A percentile compares a stretch with the other conserved stretches of the same genome.
Evolutionary conservation across 2,329 filamentous ascomycete species (phyloP).

Genomic region (Aspergillus ochraceoroseus): DNA sequence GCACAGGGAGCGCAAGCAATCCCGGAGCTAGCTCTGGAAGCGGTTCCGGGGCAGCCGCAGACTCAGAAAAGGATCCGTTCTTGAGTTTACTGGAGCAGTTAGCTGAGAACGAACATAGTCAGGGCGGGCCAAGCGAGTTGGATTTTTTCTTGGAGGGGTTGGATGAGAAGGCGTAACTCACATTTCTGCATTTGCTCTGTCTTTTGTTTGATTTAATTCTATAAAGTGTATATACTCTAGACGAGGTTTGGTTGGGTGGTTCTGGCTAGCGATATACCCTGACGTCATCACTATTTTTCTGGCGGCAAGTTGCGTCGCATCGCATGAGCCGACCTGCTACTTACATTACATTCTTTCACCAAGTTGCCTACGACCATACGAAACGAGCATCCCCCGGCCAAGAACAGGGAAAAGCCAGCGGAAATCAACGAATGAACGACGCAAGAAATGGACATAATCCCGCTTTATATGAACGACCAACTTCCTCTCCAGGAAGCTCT

Average conservation of each 20-base stretch:
- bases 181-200: too few species aligned
- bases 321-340: too few species aligned
- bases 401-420: too few species aligned
- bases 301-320: too few species aligned
- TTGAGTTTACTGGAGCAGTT: slow-evolving; percentile 73
- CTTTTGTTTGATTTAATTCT: neutral
- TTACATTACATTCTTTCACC: too few species aligned
- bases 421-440: too few species aligned
- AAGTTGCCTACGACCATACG: too few species aligned
- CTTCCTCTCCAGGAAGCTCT: neutral
- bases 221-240: neutral
- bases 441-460: neutral
- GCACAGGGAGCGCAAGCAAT: slow-evolving; percentile 35
- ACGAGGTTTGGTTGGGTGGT: too few species aligned
- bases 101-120: slow-evolving; percentile 68
- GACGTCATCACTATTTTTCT: too few species aligned
- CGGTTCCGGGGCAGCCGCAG: slow-evolving; percentile 39
- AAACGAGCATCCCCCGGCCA: too few species aligned
- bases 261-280: too few species aligned
- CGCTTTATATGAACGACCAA: slow-evolving; percentile 3
- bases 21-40: slow-evolving; percentile 17
- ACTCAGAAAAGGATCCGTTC: slow-evolving; percentile 74
- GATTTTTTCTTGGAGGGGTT: slow-evolving; percentile 64
- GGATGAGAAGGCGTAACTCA: slow-evolving; percentile 11
- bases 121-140: slow-evolving; percentile 66